Evolutionary conservation across 305 asterid genomes (phyloP).

Genomic region (Ilex paraguariensis): DNA sequence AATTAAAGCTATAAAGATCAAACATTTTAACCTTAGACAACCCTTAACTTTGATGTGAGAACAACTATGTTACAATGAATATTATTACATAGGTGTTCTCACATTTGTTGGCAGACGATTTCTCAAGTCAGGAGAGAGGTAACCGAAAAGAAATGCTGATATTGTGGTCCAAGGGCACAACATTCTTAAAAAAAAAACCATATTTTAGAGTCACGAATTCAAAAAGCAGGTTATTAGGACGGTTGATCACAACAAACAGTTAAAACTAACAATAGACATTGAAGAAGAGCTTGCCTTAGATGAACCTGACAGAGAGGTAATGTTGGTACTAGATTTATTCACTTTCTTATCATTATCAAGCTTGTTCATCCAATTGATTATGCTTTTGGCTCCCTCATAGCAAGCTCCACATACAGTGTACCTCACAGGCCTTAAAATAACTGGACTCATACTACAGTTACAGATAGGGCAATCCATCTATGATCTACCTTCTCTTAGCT

Average conservation of each 20-base stretch:
- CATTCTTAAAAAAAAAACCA: no score
- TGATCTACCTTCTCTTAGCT: neutral
- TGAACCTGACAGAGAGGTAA: neutral
- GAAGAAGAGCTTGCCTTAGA: neutral
- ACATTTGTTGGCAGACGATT: no score
- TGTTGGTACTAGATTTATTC: neutral
- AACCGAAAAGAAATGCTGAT: no score
- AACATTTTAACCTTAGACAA: neutral
- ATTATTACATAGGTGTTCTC: no score
- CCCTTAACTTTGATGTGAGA: no score
- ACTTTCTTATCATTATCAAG: neutral
- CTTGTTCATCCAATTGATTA: neutral
- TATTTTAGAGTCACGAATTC: no score
- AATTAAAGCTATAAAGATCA: neutral
- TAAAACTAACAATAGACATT: no score
- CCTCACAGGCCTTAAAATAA: slow-evolving; percentile 1
- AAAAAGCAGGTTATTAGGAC: no score
- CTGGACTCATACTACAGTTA: neutral
- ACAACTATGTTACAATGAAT: no score
- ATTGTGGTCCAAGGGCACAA: no score
- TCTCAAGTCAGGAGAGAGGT: no score
- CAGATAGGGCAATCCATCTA: slow-evolving; percentile 3
- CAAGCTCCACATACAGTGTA: slow-evolving; percentile 1
- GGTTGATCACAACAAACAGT: no score
- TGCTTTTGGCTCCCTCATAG: slow-evolving; percentile 5